phyloP scores from a whole-genome alignment of 495 filamentous ascomycete genomes.

The Penicillium lividum region DNA sequence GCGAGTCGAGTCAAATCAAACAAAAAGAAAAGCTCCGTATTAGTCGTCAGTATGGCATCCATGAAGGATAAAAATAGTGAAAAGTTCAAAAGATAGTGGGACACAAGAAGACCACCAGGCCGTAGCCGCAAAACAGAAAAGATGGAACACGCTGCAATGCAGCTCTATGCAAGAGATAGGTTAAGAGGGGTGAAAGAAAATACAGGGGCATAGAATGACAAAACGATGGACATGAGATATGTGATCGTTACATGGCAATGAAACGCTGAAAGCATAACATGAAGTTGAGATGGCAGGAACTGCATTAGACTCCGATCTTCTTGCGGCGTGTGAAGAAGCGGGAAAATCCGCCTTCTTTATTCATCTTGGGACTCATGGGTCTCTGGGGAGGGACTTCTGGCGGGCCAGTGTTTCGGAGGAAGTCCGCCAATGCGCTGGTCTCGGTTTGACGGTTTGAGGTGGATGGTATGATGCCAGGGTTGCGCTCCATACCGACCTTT shows the following conservation, averaged over 20 bases:
- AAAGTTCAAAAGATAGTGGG: slow-evolving; percentile 15
- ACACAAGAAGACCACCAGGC: slow-evolving; percentile 20
- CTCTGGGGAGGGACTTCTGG: slow-evolving; percentile 41
- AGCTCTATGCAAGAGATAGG: slow-evolving; percentile 17
- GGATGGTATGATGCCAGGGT: slow-evolving; percentile 30
- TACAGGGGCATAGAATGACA: slow-evolving; percentile 3
- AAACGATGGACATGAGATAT: slow-evolving; percentile 31
- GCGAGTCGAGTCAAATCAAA: slow-evolving; percentile 5
- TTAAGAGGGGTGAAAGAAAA: neutral
- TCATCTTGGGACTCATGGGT: slow-evolving; percentile 17
- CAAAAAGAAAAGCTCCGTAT: slow-evolving; percentile 17
- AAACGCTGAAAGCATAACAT: slow-evolving; percentile 40
- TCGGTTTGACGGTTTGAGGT: slow-evolving; percentile 39
- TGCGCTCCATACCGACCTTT: slow-evolving; percentile 43
- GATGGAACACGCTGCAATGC: slow-evolving; percentile 3
- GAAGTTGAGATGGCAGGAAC: slow-evolving; percentile 2
- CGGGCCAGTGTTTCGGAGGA: slow-evolving; percentile 76
- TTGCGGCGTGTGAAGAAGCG: slow-evolving; percentile 46
- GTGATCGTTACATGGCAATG: slow-evolving; percentile 34
- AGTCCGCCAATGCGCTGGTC: slow-evolving; percentile 77
- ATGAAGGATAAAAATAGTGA: slow-evolving; percentile 1
- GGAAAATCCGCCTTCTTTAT: slow-evolving; percentile 35
- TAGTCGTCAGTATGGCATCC: slow-evolving; percentile 23
- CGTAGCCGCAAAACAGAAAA: slow-evolving; percentile 17
- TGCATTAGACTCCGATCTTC: slow-evolving; percentile 39